Base-by-base conservation (phyloP, 192 early-diverging fungal genomes). In the Coemansia sp. region DNA sequence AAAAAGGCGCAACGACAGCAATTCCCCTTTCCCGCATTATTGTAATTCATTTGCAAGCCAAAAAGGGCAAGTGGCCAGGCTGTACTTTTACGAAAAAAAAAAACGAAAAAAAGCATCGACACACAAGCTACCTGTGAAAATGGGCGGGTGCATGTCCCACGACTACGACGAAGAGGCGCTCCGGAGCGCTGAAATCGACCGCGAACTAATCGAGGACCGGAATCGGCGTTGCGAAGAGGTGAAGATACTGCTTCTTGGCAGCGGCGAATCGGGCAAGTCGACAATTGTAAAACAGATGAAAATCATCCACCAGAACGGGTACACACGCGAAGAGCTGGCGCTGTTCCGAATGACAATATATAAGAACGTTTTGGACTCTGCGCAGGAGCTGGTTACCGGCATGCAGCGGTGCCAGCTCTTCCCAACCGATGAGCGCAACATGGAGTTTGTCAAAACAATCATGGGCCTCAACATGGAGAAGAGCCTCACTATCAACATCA, bases 241-340 rank as follows among this genome's bases (percentile, higher is more conserved):
- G 68, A 81, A 86, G 60, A 83, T 86, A 46, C 63, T 87, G 54
- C 77, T 84, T 34, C 81, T 86, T 20, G 91, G 92, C 34, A 91
- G 89, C 63, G 95, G 93, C 57, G 95, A 97, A 82, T 95, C 94
- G 55, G 95, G 94, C 65, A 95, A 95, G 75, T 94, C 93, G 45
- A 97, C 95, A 48, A 95, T 97, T 65, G 88, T 97, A 15, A 97
- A 97, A 68, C 95, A 97, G 75, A 97, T 97, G 95, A 95, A 94
- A 81, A 93, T 97, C 71, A 95, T 97, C 67, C 92, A 95, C 79
- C 91, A 94, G 75, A 90, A 92, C 61, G 95, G 93, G 10, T 95
- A 93, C 73, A 90, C 89, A 8, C 81, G 82, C 63, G 89, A 93
- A 22, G 95, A 95, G 66, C 71, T 92, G 35, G 79, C 85, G 52